A percentile compares a stretch with the other conserved stretches of the same genome.
These are phyloP conservation scores for Tuber magnatum DNA, from an alignment of 495 filamentous ascomycete species.

Conservation along the genomic window DNA sequence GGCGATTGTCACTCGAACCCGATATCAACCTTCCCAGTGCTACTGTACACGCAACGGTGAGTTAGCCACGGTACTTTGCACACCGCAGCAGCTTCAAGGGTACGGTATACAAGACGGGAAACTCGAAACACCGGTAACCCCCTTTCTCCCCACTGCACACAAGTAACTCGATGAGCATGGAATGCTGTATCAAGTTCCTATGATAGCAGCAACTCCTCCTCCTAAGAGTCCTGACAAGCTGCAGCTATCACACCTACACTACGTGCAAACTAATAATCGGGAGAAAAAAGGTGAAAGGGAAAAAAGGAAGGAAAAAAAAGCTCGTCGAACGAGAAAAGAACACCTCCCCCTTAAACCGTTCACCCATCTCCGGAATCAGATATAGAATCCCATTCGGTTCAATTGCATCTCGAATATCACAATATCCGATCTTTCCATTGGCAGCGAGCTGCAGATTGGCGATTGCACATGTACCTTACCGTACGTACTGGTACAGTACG, in stretches of 20 bases:
- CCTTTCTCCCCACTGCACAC: background rate
- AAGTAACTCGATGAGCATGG: background rate
- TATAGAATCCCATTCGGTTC: background rate
- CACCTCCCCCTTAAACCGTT: background rate
- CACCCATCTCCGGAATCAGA: background rate
- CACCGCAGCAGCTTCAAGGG: background rate
- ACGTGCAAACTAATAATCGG: background rate
- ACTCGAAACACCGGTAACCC: background rate
- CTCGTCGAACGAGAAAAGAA: background rate
- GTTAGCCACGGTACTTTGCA: background rate
- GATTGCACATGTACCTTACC: background rate
- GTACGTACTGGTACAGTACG: background rate
- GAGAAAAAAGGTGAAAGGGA: background rate
- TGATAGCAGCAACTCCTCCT: background rate
- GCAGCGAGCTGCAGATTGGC: background rate
- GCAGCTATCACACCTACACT: background rate
- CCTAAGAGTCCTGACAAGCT: background rate
- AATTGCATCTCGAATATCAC: background rate
- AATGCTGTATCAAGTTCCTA: background rate
- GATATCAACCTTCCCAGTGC: background rate
- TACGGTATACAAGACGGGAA: background rate
- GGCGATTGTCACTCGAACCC: background rate
- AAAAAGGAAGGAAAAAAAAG: background rate
- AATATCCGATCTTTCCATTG: slow-evolving; percentile 6
- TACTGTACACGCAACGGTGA: background rate